phyloP scores from a whole-genome alignment of 169 alveolate genomes.

The Cryptosporidium tyzzeri region DNA sequence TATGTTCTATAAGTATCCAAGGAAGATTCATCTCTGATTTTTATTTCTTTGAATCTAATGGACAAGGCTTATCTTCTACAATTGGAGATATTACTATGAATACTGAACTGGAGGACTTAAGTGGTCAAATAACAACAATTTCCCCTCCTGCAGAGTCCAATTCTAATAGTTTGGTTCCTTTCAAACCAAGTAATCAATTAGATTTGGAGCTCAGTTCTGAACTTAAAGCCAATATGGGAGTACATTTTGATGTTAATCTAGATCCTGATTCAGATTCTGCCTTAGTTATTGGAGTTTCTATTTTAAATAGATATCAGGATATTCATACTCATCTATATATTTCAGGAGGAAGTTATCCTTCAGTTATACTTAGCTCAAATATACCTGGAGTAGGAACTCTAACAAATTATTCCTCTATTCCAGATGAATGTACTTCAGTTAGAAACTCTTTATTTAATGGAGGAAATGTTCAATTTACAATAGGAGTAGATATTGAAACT shows the following conservation, averaged over 20 bases:
- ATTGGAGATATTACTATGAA: constrained; percentile 65
- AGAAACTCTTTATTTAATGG: background rate
- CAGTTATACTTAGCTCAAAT: constrained; percentile 29
- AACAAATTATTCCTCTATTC: background rate
- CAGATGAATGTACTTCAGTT: constrained; percentile 10
- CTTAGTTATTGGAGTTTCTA: constrained; percentile 20
- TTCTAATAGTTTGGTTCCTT: constrained; percentile 10
- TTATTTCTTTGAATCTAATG: constrained; percentile 38
- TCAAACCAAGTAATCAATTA: background rate
- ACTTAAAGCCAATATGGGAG: constrained; percentile 29
- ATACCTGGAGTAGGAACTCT: constrained; percentile 59
- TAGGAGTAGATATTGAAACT: constrained; percentile 38
- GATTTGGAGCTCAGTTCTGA: constrained; percentile 38
- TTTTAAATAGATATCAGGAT: constrained; percentile 26
- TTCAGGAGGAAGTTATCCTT: constrained; percentile 53
- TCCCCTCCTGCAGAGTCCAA: background rate
- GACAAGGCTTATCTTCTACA: constrained; percentile 18
- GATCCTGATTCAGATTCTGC: constrained; percentile 9
- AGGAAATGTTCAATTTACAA: constrained; percentile 14
- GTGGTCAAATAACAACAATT: background rate
- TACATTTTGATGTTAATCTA: constrained; percentile 21
- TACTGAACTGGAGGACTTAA: background rate
- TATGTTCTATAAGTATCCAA: constrained; percentile 26
- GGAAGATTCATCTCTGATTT: constrained; percentile 17
- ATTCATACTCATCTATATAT: constrained; percentile 16